A percentile compares a stretch with the other conserved stretches of the same genome.
Evolutionary conservation across 2,329 filamentous ascomycete genomes (phyloP).

Genomic region (Trichoderma aggressivum): DNA sequence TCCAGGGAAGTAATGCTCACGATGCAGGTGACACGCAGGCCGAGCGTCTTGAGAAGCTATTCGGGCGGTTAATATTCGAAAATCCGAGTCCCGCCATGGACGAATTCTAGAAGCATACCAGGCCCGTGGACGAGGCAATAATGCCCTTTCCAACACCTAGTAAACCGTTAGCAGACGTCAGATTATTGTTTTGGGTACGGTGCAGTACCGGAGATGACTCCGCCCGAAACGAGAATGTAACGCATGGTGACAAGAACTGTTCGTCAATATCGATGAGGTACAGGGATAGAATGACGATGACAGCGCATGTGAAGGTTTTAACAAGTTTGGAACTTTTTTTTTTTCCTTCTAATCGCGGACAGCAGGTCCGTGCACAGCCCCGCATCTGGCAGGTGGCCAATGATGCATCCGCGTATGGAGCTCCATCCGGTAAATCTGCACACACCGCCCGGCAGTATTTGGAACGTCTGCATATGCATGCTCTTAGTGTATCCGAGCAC

Average conservation of each 20-base stretch:
- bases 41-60: slow-evolving; percentile 12
- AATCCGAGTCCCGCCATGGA: neutral
- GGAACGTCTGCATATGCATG: neutral
- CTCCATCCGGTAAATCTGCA: neutral
- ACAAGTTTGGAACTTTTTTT: neutral
- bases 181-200: slow-evolving; percentile 24
- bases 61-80: neutral
- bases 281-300: neutral
- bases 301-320: slow-evolving; percentile 1
- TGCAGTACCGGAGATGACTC: slow-evolving; percentile 57
- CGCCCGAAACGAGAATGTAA: slow-evolving; percentile 33
- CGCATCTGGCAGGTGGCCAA: slow-evolving; percentile 1
- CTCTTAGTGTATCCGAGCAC: neutral
- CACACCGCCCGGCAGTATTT: neutral
- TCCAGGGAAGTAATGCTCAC: neutral
- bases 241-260: slow-evolving; percentile 25
- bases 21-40: slow-evolving; percentile 16
- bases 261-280: neutral
- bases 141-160: slow-evolving; percentile 13
- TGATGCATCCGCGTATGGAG: neutral
- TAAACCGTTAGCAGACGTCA: neutral
- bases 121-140: slow-evolving; percentile 10
- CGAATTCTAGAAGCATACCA: neutral
- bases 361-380: neutral
- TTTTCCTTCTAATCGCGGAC: neutral